These are phyloP conservation scores for Pichia cephalocereana DNA, from an alignment of 805 yeast genomes.

Conservation along the genomic window DNA sequence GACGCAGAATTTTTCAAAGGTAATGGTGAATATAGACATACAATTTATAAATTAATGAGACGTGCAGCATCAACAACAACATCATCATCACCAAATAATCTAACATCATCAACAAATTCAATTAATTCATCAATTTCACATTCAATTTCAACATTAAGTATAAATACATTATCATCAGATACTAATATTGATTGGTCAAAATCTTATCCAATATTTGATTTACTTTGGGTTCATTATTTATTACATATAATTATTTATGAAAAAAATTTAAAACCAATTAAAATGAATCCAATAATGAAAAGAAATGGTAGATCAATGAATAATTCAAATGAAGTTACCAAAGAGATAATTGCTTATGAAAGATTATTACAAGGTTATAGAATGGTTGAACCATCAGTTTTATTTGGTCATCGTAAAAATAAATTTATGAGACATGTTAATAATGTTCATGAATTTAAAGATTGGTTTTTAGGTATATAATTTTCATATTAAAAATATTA, in stretches of 20 bases:
- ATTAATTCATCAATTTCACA: not conserved
- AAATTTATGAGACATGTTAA: conserved; percentile 12
- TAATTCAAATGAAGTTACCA: conserved; percentile 13
- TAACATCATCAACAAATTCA: too few species aligned
- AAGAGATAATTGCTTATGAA: conserved; percentile 19
- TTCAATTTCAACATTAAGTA: conserved; percentile 1
- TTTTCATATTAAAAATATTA: too few species aligned
- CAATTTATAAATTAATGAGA: conserved; percentile 47
- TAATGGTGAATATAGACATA: conserved; percentile 52
- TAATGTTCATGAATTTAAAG: conserved; percentile 11
- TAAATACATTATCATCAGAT: conserved; percentile 1
- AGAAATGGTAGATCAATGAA: conserved; percentile 11
- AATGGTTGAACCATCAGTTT: conserved; percentile 26
- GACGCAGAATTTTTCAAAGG: conserved; percentile 55
- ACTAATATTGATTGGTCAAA: conserved; percentile 31
- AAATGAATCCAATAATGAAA: conserved; percentile 19
- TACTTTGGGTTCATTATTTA: conserved; percentile 60
- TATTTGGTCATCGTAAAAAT: conserved; percentile 13
- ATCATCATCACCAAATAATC: conserved; percentile 5
- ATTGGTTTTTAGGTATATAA: conserved; percentile 5
- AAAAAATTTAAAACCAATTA: conserved; percentile 26
- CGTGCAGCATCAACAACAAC: not conserved
- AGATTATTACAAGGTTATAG: conserved; percentile 23
- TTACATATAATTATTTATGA: conserved; percentile 37
- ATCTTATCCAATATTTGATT: conserved; percentile 40